Percentiles rank a stretch among this genome's conserved stretches.
phyloP scores from a whole-genome alignment of 441 rosid genomes.

The Populus trichocarpa region DNA sequence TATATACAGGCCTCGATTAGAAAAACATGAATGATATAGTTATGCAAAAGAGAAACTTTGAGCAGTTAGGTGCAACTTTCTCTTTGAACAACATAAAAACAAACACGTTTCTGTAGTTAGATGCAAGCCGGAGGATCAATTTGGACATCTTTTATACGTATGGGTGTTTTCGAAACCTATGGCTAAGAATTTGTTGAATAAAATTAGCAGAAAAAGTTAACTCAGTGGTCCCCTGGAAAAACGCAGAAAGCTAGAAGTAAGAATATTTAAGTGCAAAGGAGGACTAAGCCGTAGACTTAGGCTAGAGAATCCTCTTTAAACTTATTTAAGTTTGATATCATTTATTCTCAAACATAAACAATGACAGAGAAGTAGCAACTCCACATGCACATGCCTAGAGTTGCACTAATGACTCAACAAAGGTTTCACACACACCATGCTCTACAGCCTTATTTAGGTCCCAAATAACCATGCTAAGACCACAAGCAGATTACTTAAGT shows the following conservation, averaged over 20 bases:
- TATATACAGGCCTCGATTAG: not conserved
- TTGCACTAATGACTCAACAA: slow-evolving; percentile 22
- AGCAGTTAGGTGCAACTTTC: not conserved
- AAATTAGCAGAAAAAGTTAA: slow-evolving; percentile 12
- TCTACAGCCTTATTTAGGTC: slow-evolving; percentile 26
- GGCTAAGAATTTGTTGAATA: not conserved
- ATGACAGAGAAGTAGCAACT: slow-evolving; percentile 35
- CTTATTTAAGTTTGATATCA: slow-evolving; percentile 15
- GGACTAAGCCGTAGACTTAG: slow-evolving; percentile 31
- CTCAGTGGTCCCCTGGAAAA: slow-evolving; percentile 33
- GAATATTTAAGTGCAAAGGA: slow-evolving; percentile 27
- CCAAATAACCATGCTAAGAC: slow-evolving; percentile 12
- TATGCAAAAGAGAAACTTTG: not conserved
- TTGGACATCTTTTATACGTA: not conserved
- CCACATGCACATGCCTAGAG: slow-evolving; percentile 48
- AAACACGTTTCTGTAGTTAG: not conserved
- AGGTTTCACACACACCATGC: slow-evolving; percentile 15
- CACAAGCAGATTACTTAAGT: not conserved
- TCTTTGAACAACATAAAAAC: not conserved
- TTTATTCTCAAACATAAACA: slow-evolving; percentile 39
- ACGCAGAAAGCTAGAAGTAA: slow-evolving; percentile 23
- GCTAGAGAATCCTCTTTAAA: slow-evolving; percentile 41
- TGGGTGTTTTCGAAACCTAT: not conserved
- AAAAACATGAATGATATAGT: too few relatives aligned
- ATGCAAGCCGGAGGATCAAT: not conserved